These are phyloP conservation scores for Ogataea methylovora DNA, from an alignment of 805 yeast species.

Conservation along the genomic window DNA sequence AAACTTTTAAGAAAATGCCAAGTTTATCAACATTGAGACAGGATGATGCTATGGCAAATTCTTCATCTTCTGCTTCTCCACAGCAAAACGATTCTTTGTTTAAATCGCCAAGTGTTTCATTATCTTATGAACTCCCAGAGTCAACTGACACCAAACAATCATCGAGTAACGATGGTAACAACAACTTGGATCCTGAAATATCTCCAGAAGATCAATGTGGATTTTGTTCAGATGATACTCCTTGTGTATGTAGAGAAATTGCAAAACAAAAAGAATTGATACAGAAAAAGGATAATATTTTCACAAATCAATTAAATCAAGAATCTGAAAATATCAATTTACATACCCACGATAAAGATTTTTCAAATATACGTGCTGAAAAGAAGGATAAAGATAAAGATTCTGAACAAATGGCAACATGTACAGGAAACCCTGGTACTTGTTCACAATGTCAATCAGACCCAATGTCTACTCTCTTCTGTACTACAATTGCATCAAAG, in stretches of 20 bases:
- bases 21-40: slow-evolving; percentile 17
- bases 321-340: neutral
- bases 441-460: slow-evolving; percentile 78
- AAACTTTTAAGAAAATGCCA: slow-evolving; percentile 15
- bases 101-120: slow-evolving; percentile 15
- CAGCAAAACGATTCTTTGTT: slow-evolving; percentile 18
- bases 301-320: slow-evolving; percentile 13
- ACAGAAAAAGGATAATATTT: slow-evolving; percentile 12
- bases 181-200: slow-evolving; percentile 38
- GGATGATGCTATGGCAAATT: neutral
- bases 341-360: neutral
- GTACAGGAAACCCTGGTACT: slow-evolving; percentile 86
- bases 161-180: slow-evolving; percentile 7
- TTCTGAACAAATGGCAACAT: slow-evolving; percentile 29
- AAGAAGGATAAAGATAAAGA: neutral
- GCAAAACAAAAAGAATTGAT: slow-evolving; percentile 36
- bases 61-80: too few relatives aligned
- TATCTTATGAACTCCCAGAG: slow-evolving; percentile 1
- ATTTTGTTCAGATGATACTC: slow-evolving; percentile 85
- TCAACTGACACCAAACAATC: slow-evolving; percentile 5
- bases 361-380: neutral
- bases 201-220: slow-evolving; percentile 68
- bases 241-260: slow-evolving; percentile 86
- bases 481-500: slow-evolving; percentile 66
- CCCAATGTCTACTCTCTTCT: slow-evolving; percentile 83